Percentiles rank a stretch among this genome's conserved stretches.
phyloP scores from a whole-genome alignment of 352 stramenopile species.

The Blastocystis sp. region DNA sequence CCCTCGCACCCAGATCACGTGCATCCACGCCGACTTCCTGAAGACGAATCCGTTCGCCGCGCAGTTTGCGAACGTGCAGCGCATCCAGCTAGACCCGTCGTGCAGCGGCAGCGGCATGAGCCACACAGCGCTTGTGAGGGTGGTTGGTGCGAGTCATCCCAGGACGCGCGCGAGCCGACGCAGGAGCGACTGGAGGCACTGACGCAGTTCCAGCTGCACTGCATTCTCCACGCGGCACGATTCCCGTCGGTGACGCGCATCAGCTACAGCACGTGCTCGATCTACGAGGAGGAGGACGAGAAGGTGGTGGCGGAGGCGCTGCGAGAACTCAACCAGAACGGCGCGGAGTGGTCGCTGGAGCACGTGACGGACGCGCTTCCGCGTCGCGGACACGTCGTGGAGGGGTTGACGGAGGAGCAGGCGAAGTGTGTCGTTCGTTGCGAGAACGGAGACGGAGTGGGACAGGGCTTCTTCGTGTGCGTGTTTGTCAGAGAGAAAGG shows the following conservation, averaged over 20 bases:
- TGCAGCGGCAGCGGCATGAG: conserved; percentile 77
- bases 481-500: background rate
- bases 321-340: background rate
- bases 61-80: conserved; percentile 69
- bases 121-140: background rate
- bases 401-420: conserved; percentile 8
- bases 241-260: conserved; percentile 73
- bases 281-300: conserved; percentile 76
- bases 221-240: conserved; percentile 73
- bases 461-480: conserved; percentile 54
- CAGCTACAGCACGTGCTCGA: conserved; percentile 73
- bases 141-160: background rate
- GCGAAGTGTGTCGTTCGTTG: conserved; percentile 3
- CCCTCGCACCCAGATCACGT: background rate
- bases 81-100: conserved; percentile 72
- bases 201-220: conserved; percentile 72
- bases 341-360: background rate
- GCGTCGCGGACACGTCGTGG: background rate
- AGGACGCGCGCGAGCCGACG: conserved; percentile 58
- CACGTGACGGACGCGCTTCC: background rate
- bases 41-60: conserved; percentile 66
- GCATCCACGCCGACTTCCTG: conserved; percentile 67
- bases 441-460: conserved; percentile 19
- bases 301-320: conserved; percentile 70
- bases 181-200: conserved; percentile 69